Evolutionary conservation across 495 filamentous ascomycete genomes (phyloP), one percentile per base, ranked within the genome.

Genomic region (Jackrogersella multiformis): DNA sequence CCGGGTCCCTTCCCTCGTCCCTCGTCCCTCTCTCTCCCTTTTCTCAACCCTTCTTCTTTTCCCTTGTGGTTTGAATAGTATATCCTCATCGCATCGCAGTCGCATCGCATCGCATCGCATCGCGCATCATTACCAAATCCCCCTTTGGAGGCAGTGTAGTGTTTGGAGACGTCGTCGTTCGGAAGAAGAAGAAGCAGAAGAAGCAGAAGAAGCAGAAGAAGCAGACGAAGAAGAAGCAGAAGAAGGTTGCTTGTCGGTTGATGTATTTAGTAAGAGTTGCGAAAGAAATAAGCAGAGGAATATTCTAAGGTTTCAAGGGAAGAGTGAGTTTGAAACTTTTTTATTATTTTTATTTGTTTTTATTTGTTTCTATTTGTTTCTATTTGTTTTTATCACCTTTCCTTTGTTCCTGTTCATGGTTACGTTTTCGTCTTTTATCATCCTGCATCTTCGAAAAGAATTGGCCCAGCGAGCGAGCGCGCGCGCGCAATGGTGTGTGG

Each of bases 1-100:
- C 64, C 42, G 68, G 68, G 61, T 56, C 67, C 72, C 69, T 71
- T 70, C 66, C 62, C 70, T 58, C 69, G n/a, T 64, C 62, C 57
- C 54, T 60, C 39, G 67, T 65, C 61, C 60, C 63, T 69, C 60
- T 49, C 54, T 66, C 56, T 30, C 64, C 24, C 52, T 49, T 64
- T 61, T 60, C 59, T 65, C 24, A 61, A 60, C 39, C 60, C 56
- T 57, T 63, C 51, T 45, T 48, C 41, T 61, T 54, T 36, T 64
- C 53, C 38, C 35, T 56, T 46, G 56, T 68, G 65, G 28, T 68
- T 56, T 51, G 57, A 60, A 58, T 66, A 59, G 66, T 68, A 56
- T 52, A 45, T 58, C 48, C 46, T 23, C 35, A 52, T 60, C 39
- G 56, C 16, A 64, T 57, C 38, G 44, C 28, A 71, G 26, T 64